These are phyloP conservation scores for Cryoendolithus antarcticus DNA, from an alignment of 2,329 filamentous ascomycete genomes.

Conservation along the genomic window DNA sequence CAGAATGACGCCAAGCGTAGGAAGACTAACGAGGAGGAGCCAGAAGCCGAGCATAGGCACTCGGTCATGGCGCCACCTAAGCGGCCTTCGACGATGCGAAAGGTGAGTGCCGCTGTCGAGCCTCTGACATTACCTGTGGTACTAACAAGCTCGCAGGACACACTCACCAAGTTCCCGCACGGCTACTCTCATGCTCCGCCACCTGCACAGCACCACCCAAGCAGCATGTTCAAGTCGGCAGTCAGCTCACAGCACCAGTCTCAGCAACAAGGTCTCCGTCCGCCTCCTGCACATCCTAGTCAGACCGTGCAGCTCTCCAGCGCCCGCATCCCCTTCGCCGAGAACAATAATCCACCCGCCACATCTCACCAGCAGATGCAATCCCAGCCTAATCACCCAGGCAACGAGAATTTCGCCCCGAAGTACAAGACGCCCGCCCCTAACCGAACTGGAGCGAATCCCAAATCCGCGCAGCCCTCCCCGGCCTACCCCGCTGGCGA, in stretches of 20 bases:
- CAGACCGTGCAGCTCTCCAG: slow-evolving; percentile 83
- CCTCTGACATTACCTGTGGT: neutral
- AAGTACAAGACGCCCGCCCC: slow-evolving; percentile 58
- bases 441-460: slow-evolving; percentile 30
- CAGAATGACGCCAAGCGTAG: slow-evolving; percentile 67
- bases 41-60: slow-evolving; percentile 47
- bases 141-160: slow-evolving; percentile 37
- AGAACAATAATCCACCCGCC: slow-evolving; percentile 44
- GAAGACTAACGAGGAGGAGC: slow-evolving; percentile 59
- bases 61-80: slow-evolving; percentile 73
- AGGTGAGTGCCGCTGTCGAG: slow-evolving; percentile 42
- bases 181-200: slow-evolving; percentile 51
- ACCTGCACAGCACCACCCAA: slow-evolving; percentile 34
- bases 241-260: slow-evolving; percentile 55
- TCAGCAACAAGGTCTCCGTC: slow-evolving; percentile 42
- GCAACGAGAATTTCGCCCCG: slow-evolving; percentile 12
- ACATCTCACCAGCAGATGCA: slow-evolving; percentile 9
- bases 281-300: slow-evolving; percentile 49
- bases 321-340: slow-evolving; percentile 79
- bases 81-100: slow-evolving; percentile 62
- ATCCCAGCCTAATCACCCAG: slow-evolving; percentile 8
- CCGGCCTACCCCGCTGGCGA: slow-evolving; percentile 84
- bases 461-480: slow-evolving; percentile 58
- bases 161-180: slow-evolving; percentile 46
- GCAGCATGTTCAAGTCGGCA: slow-evolving; percentile 49